These are phyloP conservation scores for Solanum paucissectum DNA, from an alignment of 257 asterid genomes.

Conservation along the genomic window DNA sequence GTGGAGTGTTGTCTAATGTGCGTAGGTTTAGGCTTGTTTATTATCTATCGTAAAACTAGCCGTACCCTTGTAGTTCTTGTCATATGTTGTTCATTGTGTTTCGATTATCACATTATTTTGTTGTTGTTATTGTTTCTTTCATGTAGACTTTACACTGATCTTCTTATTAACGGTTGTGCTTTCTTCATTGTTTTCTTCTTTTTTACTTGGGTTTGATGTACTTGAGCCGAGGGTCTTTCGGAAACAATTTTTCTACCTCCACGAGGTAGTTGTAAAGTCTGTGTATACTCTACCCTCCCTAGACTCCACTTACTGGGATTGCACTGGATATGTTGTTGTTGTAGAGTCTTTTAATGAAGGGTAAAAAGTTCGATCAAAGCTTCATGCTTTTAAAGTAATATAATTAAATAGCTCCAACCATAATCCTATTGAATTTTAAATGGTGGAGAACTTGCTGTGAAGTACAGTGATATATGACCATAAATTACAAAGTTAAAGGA, in stretches of 20 bases:
- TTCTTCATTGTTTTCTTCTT: neutral
- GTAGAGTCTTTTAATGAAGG: neutral
- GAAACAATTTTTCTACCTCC: neutral
- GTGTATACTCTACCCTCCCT: neutral
- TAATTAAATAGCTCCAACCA: neutral
- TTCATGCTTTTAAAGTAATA: neutral
- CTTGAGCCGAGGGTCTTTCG: neutral
- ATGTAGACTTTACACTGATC: neutral
- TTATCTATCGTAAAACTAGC: neutral
- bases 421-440: neutral
- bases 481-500: neutral
- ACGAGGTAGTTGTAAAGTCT: neutral
- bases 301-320: neutral
- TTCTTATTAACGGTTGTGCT: too few species aligned
- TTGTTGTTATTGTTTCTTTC: neutral
- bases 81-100: neutral
- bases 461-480: neutral
- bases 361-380: neutral
- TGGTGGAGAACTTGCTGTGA: neutral
- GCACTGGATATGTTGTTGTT: neutral
- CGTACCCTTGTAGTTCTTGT: neutral
- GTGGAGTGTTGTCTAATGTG: neutral
- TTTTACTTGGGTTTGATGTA: neutral
- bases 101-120: neutral
- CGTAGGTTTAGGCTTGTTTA: neutral